A percentile compares a stretch with the other conserved stretches of the same genome.
Evolutionary conservation across 139 green algal species (phyloP).

Genomic region (Picochlorum sp.): DNA sequence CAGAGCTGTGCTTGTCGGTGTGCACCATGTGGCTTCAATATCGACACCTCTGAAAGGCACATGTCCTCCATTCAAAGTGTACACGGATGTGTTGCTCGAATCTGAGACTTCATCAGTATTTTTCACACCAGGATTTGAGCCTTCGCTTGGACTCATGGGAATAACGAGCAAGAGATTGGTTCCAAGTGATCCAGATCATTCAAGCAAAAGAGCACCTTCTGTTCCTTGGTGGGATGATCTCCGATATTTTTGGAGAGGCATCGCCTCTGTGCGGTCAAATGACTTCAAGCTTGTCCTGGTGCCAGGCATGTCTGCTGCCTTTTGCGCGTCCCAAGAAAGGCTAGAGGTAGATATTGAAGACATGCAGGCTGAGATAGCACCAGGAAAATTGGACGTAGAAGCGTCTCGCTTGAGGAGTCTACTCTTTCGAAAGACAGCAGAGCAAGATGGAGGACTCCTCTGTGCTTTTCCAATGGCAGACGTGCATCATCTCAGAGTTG

Average conservation of each 20-base stretch:
- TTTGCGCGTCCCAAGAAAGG: slow-evolving; percentile 1
- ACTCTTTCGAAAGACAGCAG: slow-evolving; percentile 18
- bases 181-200: slow-evolving; percentile 27
- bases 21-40: slow-evolving; percentile 27
- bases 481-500: background rate
- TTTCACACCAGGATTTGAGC: slow-evolving; percentile 47
- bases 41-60: slow-evolving; percentile 12
- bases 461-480: slow-evolving; percentile 31
- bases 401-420: background rate
- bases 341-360: background rate
- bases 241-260: slow-evolving; percentile 49
- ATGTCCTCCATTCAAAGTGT: slow-evolving; percentile 47
- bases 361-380: background rate
- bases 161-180: slow-evolving; percentile 41
- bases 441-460: slow-evolving; percentile 30
- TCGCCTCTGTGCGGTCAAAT: background rate
- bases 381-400: slow-evolving; percentile 27
- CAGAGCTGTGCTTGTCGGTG: slow-evolving; percentile 36
- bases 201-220: slow-evolving; percentile 15
- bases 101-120: slow-evolving; percentile 23
- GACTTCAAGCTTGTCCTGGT: slow-evolving; percentile 4
- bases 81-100: slow-evolving; percentile 46
- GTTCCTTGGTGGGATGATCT: slow-evolving; percentile 45
- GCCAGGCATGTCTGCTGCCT: background rate
- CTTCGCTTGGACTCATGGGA: slow-evolving; percentile 35